phyloP scores from a whole-genome alignment of 2,329 filamentous ascomycete genomes.

The Coleophoma cylindrospora region DNA sequence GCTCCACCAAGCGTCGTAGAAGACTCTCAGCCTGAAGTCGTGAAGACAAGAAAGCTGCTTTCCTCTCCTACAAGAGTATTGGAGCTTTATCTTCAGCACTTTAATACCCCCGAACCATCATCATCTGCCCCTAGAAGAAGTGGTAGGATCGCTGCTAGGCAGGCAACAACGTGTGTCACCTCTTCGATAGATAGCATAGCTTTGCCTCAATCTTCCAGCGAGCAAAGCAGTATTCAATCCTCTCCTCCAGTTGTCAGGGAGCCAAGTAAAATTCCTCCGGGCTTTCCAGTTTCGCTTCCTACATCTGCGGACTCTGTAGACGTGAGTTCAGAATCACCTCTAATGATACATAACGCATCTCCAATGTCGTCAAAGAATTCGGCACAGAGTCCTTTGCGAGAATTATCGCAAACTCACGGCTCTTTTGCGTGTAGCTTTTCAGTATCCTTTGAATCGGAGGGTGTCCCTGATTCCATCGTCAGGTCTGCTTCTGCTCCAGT shows the following conservation, averaged over 20 bases:
- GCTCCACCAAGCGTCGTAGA: constrained; percentile 44
- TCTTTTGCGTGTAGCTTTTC: no score
- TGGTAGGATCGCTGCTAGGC: not conserved
- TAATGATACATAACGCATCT: not conserved
- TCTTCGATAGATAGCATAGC: not conserved
- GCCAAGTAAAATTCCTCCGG: not conserved
- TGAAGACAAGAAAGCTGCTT: constrained; percentile 24
- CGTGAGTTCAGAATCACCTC: not conserved
- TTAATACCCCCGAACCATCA: constrained; percentile 19
- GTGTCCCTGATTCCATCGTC: no score
- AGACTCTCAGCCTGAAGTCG: constrained; percentile 46
- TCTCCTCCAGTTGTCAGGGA: no score
- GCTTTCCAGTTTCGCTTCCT: not conserved
- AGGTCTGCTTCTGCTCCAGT: no score
- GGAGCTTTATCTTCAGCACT: constrained; percentile 40
- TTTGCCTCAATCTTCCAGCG: no score
- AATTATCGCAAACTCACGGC: no score
- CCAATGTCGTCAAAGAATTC: not conserved
- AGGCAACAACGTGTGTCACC: not conserved
- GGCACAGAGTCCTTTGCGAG: not conserved
- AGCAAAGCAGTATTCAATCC: no score
- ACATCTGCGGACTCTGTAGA: not conserved
- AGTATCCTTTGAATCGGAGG: no score
- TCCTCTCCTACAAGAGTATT: constrained; percentile 46
- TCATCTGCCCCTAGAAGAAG: constrained; percentile 6